Percentiles rank a stretch among this genome's conserved stretches.
Conservation (phyloP, 257 asterid species). For the Solanum tarijense region DNA sequence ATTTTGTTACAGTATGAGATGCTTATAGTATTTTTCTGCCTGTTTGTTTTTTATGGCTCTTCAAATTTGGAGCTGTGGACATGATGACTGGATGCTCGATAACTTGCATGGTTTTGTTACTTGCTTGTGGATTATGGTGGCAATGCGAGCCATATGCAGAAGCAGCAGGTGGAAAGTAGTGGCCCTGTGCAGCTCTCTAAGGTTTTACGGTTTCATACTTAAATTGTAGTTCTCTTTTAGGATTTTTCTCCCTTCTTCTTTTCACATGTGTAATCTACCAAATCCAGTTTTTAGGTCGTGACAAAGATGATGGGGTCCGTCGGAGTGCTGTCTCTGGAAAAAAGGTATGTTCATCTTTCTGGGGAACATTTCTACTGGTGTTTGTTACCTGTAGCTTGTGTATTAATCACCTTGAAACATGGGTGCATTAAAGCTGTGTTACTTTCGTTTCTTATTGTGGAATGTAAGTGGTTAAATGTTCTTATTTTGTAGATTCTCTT, state of each 20-base stretch:
- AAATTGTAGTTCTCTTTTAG: background rate
- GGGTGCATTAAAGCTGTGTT: background rate
- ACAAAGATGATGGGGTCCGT: slow-evolving; percentile 75
- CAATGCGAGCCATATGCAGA: slow-evolving; percentile 80
- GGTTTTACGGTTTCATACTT: slow-evolving; percentile 24
- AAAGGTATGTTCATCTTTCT: slow-evolving; percentile 38
- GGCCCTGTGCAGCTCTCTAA: slow-evolving; percentile 98
- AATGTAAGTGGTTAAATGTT: background rate
- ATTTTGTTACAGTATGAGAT: slow-evolving; percentile 8
- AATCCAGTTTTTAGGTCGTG: slow-evolving; percentile 75
- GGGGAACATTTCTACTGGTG: background rate
- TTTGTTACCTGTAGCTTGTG: background rate
- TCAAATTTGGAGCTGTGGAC: slow-evolving; percentile 96
- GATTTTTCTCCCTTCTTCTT: background rate
- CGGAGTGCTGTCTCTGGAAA: slow-evolving; percentile 98
- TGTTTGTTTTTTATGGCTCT: slow-evolving; percentile 61
- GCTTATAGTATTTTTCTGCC: slow-evolving; percentile 67
- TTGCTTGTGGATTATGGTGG: slow-evolving; percentile 56
- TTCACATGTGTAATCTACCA: slow-evolving; percentile 6
- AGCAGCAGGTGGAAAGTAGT: slow-evolving; percentile 63
- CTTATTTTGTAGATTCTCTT: slow-evolving; percentile 48
- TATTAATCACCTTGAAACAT: background rate
- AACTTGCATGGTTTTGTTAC: slow-evolving; percentile 46
- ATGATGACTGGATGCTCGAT: slow-evolving; percentile 49
- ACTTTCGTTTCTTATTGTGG: background rate